Evolutionary conservation across 805 yeast genomes (phyloP), one percentile per base, ranked within the genome.

Genomic region (Candida xiaguanensis): DNA sequence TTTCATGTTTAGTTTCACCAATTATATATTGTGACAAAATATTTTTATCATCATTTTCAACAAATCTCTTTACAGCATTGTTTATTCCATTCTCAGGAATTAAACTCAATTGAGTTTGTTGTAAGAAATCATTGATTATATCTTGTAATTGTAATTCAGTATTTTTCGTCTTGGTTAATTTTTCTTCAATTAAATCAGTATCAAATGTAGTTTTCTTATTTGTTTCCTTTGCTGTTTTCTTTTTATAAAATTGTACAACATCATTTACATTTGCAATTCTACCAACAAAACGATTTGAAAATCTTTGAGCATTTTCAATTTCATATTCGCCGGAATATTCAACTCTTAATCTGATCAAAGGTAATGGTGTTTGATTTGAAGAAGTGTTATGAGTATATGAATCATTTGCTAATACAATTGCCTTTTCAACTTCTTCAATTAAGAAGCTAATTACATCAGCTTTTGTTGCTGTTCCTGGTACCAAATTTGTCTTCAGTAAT

Each of bases 261-360:
- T 89, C 95, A 51, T 86, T 82, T n/a, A 82, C 78, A 57, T 93
- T 93, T 3, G 98, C 99, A 2, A 91, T 93, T 45, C 71, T 72
- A 0, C 96, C 96, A 5, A 85, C 95, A 67, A 91, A 93, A 51
- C 87, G 67, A 53, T 90, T 88, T 12, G 96, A 87, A 46, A 93
- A 87, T 46, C 96, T 65, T 38, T 95, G 70, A 0, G 95, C 85
- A 53, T 90, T 91, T 52, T 90, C 98, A 13, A 93, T 88, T 49
- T 89, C 96, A 52, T 77, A 91, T 4, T 90, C 95, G 1, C 95
- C 96, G 16, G 86, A 70, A 50, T 91, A 91, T 49, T 93, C 97
- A 0, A 90, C 96, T 25, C 89, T 67, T 13, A 93, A 58, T 34
- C 99, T 65, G 4, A 93, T 68, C 35, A 93, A 65, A 0, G 99